Percentiles rank a stretch among this genome's conserved stretches.
Evolutionary conservation across 176 grass and related monocot genomes (phyloP).

Genomic region (Musa beccarii): DNA sequence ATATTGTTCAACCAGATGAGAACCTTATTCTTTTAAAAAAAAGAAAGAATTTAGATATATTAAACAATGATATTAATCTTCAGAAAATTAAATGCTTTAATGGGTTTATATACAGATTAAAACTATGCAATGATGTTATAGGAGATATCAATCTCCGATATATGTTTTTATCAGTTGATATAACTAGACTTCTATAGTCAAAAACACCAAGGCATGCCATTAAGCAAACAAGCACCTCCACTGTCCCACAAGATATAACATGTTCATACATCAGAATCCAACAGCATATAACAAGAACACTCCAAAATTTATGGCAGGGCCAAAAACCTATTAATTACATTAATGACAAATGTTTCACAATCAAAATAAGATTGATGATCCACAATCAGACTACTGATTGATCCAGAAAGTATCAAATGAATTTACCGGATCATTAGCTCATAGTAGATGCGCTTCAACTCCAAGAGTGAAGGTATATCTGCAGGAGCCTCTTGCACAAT

Average conservation of each 20-base stretch:
- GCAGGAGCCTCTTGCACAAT: constrained; percentile 83
- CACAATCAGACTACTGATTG: background rate
- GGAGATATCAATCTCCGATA: background rate
- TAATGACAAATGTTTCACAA: background rate
- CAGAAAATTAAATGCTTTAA: background rate
- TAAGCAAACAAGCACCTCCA: background rate
- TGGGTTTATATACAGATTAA: background rate
- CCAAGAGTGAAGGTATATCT: constrained; percentile 69
- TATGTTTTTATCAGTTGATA: background rate
- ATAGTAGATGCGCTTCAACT: constrained; percentile 91
- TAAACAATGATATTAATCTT: background rate
- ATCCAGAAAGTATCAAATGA: background rate
- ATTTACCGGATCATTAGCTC: constrained; percentile 82
- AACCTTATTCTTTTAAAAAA: background rate
- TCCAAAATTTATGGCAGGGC: background rate
- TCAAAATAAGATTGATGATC: background rate
- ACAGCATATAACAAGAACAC: background rate
- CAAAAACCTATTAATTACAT: background rate
- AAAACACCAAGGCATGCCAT: background rate
- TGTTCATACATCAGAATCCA: background rate
- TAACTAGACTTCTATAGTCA: too few species aligned
- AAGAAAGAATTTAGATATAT: too few species aligned
- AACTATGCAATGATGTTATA: background rate
- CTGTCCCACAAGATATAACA: background rate
- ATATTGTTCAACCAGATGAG: background rate